These are phyloP conservation scores for Triadica sebifera DNA, from an alignment of 345 rosid species.

Conservation along the genomic window DNA sequence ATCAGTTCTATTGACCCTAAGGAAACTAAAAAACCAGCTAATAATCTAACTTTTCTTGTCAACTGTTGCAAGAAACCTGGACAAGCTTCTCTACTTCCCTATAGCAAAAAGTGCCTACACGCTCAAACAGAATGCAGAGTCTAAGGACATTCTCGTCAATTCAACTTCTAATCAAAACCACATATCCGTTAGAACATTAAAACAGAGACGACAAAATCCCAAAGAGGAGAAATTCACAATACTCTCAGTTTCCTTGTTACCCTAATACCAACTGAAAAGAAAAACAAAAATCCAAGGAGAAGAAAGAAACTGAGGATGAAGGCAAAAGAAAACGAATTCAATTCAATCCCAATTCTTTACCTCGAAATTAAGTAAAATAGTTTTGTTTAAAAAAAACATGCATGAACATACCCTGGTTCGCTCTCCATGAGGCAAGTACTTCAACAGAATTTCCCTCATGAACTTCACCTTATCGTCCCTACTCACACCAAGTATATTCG, in stretches of 20 bases:
- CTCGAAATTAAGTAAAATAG: background rate
- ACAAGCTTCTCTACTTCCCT: too few relatives aligned
- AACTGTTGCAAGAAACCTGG: too few relatives aligned
- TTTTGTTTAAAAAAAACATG: background rate
- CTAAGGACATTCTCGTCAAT: constrained; percentile 13
- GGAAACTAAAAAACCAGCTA: background rate
- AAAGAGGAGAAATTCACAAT: background rate
- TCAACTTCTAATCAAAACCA: background rate
- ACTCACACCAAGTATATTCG: constrained; percentile 38
- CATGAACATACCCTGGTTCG: constrained; percentile 43
- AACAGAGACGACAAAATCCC: constrained; percentile 1
- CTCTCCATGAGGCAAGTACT: constrained; percentile 55
- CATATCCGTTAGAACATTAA: constrained; percentile 10
- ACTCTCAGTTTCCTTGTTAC: too few relatives aligned
- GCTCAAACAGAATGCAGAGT: background rate
- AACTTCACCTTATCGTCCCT: constrained; percentile 53
- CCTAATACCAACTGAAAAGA: too few relatives aligned
- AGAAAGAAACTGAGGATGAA: too few relatives aligned
- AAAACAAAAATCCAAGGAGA: too few relatives aligned
- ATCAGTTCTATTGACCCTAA: too few relatives aligned
- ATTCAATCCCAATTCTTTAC: background rate
- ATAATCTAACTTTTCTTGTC: too few relatives aligned
- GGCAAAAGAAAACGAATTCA: too few relatives aligned
- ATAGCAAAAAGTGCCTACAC: too few relatives aligned
- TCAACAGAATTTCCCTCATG: constrained; percentile 56